Evolutionary conservation across 2,329 filamentous ascomycete genomes (phyloP).

Genomic region (Epichloe coenophiala): DNA sequence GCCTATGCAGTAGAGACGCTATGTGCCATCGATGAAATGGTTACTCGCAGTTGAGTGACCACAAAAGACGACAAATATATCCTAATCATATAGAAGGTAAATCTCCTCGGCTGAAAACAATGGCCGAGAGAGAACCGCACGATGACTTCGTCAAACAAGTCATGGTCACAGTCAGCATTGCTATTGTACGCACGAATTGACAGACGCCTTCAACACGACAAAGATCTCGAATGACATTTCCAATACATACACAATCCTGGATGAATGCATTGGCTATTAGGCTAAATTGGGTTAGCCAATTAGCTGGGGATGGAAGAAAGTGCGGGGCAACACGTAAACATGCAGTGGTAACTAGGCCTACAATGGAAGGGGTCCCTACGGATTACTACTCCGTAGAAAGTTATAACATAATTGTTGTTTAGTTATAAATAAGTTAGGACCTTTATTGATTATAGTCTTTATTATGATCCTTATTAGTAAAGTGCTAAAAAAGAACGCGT

Average conservation of each 20-base stretch:
- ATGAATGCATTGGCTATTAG: constrained; percentile 3
- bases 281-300: not conserved
- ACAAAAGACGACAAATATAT: constrained; percentile 10
- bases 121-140: constrained; percentile 11
- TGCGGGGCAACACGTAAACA: not conserved
- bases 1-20: constrained; percentile 18
- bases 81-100: constrained; percentile 19
- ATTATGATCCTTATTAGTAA: too few relatives aligned
- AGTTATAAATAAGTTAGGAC: too few relatives aligned
- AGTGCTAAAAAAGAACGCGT: too few relatives aligned
- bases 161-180: constrained; percentile 16
- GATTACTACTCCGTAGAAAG: too few relatives aligned
- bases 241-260: constrained; percentile 14
- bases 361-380: too few relatives aligned
- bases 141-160: constrained; percentile 17
- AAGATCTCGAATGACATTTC: constrained; percentile 18
- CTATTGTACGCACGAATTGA: constrained; percentile 14
- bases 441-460: too few relatives aligned
- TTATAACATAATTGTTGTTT: too few relatives aligned
- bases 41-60: constrained; percentile 17
- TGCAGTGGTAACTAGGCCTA: too few relatives aligned
- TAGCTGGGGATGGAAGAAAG: not conserved
- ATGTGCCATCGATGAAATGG: constrained; percentile 23
- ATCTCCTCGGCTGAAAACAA: constrained; percentile 16
- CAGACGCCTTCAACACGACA: not conserved